Base-by-base conservation (phyloP, 257 asterid species). In the Penstemon newberryi region DNA sequence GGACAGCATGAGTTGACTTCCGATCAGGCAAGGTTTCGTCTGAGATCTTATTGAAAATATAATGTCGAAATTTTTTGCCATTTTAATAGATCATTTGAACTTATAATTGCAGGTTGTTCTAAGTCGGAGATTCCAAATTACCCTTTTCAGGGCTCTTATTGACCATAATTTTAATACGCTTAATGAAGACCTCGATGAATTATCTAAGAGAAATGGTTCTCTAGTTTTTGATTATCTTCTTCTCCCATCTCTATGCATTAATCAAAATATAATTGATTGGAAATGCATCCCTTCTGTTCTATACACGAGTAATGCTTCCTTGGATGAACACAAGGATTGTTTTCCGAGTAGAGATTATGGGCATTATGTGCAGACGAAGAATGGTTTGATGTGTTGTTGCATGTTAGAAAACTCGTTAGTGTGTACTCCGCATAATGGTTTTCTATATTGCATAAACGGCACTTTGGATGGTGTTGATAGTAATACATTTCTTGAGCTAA, bases 391-490 rank as follows among this genome's bases (percentile, higher is more conserved):
- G 19, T 88, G 96, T 64, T 43, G 71, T 57, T 88, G 92, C 63
- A 7, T 75, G 82, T 37, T 92, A 73, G 82, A 86, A 71, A 86
- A 86, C 57, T 83, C 94, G n/a, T 72, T 92, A 45, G 92, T 86
- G 3, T 4, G 67, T 37, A 90, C 98, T 1, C 92, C 97, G 41
- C 95, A 90, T 63, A 92, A 84, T 51, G 82, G 75, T 44, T 8
- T 8, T 41, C 9, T 84, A 45, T 88, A 92, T 77, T 78, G 87
- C 75, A 61, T 81, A 8, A 43, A 65, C 1, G 86, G 89, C 45
- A 59, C 61, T 59, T 41, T 88, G 77, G 77, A 83, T 33, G 75
- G 74, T 41, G 43, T 75, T 58, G 61, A 80, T 62, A 85, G 88
- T 19, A 76, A 74, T 74, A 73, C 95, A 6, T 39, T 56, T 74